A percentile compares a stretch with the other conserved stretches of the same genome.
phyloP scores from a whole-genome alignment of 208 protist species.

The Acanthamoeba sp. region DNA sequence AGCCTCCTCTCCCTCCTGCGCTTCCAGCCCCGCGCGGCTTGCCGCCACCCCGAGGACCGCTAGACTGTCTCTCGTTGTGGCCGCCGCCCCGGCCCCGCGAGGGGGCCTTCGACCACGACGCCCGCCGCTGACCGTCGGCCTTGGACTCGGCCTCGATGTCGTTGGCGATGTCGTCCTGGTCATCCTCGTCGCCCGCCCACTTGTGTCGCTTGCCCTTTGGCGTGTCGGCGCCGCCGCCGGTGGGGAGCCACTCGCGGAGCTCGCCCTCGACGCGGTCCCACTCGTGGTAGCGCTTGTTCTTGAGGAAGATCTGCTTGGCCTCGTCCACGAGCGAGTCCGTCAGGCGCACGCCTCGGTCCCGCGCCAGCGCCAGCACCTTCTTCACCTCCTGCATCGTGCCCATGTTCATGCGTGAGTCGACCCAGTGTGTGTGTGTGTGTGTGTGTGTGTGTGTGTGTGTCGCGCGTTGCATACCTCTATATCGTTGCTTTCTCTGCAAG shows the following conservation, averaged over 20 bases:
- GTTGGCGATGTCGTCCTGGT: neutral
- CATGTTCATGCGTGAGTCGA: neutral
- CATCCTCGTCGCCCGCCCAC: neutral
- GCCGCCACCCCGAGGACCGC: no score
- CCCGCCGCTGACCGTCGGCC: no score
- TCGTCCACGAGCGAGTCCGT: conserved; percentile 9
- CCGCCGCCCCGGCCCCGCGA: no score
- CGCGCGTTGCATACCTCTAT: neutral
- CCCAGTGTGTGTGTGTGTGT: neutral
- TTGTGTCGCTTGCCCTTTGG: neutral
- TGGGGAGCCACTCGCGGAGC: neutral
- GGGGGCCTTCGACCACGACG: no score
- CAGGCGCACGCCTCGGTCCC: neutral
- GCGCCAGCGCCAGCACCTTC: neutral
- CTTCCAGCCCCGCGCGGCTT: no score
- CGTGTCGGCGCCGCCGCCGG: neutral
- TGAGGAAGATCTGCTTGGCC: neutral
- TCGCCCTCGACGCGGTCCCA: neutral
- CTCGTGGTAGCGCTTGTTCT: neutral
- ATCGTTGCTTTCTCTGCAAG: neutral
- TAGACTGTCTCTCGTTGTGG: neutral
- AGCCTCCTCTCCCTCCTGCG: neutral
- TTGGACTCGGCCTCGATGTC: neutral
- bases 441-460: neutral
- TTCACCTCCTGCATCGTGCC: neutral